Conservation (phyloP, 768 basidiomycete genomes). For the Cystobasidium ongulense region DNA sequence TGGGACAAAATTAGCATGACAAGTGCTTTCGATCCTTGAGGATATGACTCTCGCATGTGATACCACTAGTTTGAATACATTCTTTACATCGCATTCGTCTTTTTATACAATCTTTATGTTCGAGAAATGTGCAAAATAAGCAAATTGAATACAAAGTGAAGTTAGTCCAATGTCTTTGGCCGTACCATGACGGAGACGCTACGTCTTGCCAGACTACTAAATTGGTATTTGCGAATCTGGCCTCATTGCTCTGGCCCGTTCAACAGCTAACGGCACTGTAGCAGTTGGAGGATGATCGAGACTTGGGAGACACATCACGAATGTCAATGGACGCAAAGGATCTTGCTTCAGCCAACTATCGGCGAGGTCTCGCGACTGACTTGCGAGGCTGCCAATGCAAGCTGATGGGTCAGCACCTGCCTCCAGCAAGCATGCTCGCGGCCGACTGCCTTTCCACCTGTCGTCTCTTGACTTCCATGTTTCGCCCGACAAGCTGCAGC, state of each 20-base stretch:
- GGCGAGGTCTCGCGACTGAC: too few species aligned
- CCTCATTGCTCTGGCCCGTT: too few species aligned
- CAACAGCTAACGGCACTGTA: too few species aligned
- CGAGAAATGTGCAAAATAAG: too few species aligned
- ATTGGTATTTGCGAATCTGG: too few species aligned
- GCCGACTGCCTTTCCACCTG: slow-evolving; percentile 9
- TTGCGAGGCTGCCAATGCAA: not conserved
- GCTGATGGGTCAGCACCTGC: not conserved
- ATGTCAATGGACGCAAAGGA: not conserved
- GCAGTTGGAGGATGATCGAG: too few species aligned
- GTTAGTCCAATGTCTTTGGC: too few species aligned
- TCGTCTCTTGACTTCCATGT: not conserved
- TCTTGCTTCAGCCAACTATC: not conserved
- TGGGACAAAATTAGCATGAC: not conserved
- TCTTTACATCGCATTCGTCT: not conserved
- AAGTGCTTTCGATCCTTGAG: not conserved
- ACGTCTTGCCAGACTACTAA: too few species aligned
- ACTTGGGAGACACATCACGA: too few species aligned
- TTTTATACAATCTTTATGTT: not conserved
- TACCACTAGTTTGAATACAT: not conserved
- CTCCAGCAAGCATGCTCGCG: not conserved
- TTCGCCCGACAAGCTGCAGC: not conserved
- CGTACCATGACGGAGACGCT: too few species aligned
- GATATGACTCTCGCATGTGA: not conserved
- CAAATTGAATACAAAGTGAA: too few species aligned